Base-by-base conservation (phyloP, 345 rosid genomes). In the Psidium friedrichsthalianum region DNA sequence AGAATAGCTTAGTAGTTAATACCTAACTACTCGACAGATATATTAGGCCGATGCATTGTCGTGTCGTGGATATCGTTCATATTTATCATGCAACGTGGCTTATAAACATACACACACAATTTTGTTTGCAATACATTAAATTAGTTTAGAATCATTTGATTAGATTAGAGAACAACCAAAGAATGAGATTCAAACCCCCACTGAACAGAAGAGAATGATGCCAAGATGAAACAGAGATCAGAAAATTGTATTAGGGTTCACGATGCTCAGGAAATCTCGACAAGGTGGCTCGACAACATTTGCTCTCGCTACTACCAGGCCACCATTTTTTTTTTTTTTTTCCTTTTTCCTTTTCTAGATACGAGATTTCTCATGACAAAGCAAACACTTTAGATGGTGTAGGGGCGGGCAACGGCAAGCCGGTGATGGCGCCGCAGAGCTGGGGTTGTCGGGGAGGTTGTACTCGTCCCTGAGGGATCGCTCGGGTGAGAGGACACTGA, bases 381-480 rank as follows among this genome's bases (percentile, higher is more conserved):
- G 47, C 44, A 69, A 69, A 69, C 78, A 32, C 44, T 69, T 69
- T 69, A 69, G 44, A 69, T 69, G 87, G 88, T 89, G 93, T 93
- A 95, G 94, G 95, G 44, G 89, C 32, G 10, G 99, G 99, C 91
- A 83, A 89, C 51, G 96, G 93, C 91, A 96, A 13, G 87, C 83
- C 86, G 86, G 88, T 84, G 51, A 96, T 92, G 47, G 88, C 64
- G 36, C 99, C 99, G 27, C 99, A 96, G 1, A 92, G 89, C 76
- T 83, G 25, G 53, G 93, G 80, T 91, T 89, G 83, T 93, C 96
- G 21, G 98, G 96, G 18, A 95, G 64, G 91, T 94, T 93, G 92
- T 95, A 94, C 85, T 96, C 99, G 53, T 96, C 99, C 84, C 94
- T 93, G 9, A 96, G 92, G 5, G 99, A 96, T 14, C 92, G 89